Conservation (phyloP, 2,329 filamentous ascomycete genomes). For the Chlorencoelia australis region DNA sequence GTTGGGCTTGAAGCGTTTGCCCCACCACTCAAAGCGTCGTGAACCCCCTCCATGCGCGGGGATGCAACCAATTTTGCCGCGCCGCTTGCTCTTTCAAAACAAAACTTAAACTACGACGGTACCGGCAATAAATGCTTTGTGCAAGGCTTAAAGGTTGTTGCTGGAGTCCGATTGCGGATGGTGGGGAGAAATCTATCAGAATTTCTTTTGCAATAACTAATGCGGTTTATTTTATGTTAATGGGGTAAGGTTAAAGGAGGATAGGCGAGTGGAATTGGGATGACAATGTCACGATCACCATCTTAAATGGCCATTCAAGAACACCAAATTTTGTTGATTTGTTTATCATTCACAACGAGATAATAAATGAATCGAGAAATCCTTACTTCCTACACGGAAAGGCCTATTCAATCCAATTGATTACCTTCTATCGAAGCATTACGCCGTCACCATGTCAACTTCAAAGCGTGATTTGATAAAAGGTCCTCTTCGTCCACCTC, state of each 20-base stretch:
- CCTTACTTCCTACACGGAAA: too few relatives aligned
- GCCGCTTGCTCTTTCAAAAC: slow-evolving; percentile 3
- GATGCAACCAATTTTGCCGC: slow-evolving; percentile 9
- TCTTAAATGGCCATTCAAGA: neutral
- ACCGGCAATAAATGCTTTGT: slow-evolving; percentile 13
- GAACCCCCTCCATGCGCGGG: slow-evolving; percentile 20
- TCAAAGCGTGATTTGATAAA: slow-evolving; percentile 12
- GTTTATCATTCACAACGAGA: neutral
- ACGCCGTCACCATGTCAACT: neutral
- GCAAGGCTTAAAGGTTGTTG: slow-evolving; percentile 9
- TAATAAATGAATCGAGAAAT: too few relatives aligned
- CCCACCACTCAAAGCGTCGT: slow-evolving; percentile 12
- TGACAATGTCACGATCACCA: neutral
- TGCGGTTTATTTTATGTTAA: neutral
- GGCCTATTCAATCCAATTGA: too few relatives aligned
- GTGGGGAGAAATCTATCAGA: too few relatives aligned
- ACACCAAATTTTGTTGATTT: neutral
- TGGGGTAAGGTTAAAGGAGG: neutral
- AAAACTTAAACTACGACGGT: slow-evolving; percentile 9
- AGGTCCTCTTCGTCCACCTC: slow-evolving; percentile 13
- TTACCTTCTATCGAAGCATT: too few relatives aligned
- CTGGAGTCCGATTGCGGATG: slow-evolving; percentile 15
- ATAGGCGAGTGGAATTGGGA: neutral
- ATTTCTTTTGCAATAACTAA: too few relatives aligned
- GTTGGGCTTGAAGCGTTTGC: slow-evolving; percentile 24